Evolutionary conservation across 371 early-diverging fungal species (phyloP).

Genomic region (Syncephalastrum contaminatum): DNA sequence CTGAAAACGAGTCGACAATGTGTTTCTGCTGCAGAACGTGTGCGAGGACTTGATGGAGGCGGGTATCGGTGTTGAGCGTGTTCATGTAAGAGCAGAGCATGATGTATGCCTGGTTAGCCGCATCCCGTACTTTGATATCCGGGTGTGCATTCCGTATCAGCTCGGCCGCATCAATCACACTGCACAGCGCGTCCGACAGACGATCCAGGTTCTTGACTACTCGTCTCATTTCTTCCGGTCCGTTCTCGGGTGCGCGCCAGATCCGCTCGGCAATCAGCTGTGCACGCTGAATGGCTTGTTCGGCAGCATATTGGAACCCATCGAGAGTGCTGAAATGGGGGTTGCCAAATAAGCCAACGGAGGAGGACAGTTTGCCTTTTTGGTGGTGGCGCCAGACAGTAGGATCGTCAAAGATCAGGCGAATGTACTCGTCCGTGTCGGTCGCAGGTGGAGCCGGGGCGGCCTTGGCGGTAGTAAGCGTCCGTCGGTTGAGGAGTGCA

Average conservation of each 20-base stretch:
- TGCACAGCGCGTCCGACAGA: conserved; percentile 88
- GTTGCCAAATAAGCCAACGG: conserved; percentile 37
- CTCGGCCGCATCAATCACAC: conserved; percentile 91
- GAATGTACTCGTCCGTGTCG: conserved; percentile 25
- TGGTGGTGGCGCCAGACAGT: conserved; percentile 25
- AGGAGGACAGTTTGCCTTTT: neutral
- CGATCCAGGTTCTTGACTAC: conserved; percentile 86
- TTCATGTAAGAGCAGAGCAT: conserved; percentile 85
- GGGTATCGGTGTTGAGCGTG: conserved; percentile 86
- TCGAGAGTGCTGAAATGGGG: conserved; percentile 29
- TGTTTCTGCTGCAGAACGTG: conserved; percentile 58
- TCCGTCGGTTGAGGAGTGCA: neutral
- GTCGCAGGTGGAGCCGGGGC: neutral
- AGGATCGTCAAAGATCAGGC: conserved; percentile 39
- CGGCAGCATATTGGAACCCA: conserved; percentile 41
- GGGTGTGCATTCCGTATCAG: conserved; percentile 92
- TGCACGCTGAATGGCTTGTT: conserved; percentile 49
- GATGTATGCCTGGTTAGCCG: conserved; percentile 79
- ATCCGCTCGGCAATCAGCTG: conserved; percentile 62
- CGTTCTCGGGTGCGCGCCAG: conserved; percentile 54
- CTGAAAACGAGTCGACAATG: conserved; percentile 52
- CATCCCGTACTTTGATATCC: conserved; percentile 61
- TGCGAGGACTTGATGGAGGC: conserved; percentile 78
- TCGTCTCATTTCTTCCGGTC: conserved; percentile 58
- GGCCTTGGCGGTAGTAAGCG: neutral